phyloP scores from a whole-genome alignment of 2,329 filamentous ascomycete species.

The Exutisphaerella laricina region DNA sequence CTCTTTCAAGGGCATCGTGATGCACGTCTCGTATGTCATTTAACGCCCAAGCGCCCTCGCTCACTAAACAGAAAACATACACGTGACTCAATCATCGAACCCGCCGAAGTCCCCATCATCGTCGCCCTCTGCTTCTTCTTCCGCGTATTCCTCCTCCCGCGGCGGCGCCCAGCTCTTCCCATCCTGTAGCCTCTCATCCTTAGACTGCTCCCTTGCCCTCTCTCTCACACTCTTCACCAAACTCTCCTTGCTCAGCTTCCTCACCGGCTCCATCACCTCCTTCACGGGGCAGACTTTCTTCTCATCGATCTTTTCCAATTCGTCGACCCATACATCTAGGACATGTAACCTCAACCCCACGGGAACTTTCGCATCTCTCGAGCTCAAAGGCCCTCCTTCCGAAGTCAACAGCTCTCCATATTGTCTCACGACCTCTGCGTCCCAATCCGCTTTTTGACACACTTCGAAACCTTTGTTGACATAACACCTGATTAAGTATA shows the following conservation, averaged over 20 bases:
- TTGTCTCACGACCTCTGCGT: slow-evolving; percentile 35
- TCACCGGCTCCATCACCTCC: slow-evolving; percentile 51
- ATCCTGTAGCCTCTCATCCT: slow-evolving; percentile 68
- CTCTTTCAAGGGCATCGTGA: background rate
- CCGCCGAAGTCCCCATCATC: slow-evolving; percentile 48
- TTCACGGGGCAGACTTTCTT: slow-evolving; percentile 40
- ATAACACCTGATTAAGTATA: slow-evolving; percentile 75
- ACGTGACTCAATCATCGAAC: slow-evolving; percentile 56
- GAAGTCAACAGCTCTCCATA: slow-evolving; percentile 46
- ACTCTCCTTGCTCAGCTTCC: slow-evolving; percentile 51
- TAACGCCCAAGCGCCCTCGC: slow-evolving; percentile 2
- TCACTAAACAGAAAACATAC: background rate
- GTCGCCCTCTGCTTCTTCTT: slow-evolving; percentile 43
- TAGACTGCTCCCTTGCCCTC: slow-evolving; percentile 63
- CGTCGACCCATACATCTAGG: slow-evolving; percentile 86
- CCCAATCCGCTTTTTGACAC: slow-evolving; percentile 33
- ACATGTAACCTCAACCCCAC: slow-evolving; percentile 83
- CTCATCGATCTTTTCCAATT: slow-evolving; percentile 65
- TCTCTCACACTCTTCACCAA: slow-evolving; percentile 66
- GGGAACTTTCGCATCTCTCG: slow-evolving; percentile 56
- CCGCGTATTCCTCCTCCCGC: slow-evolving; percentile 34
- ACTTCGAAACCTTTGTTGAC: slow-evolving; percentile 62
- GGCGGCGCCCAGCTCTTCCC: slow-evolving; percentile 36
- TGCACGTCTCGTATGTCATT: no score
- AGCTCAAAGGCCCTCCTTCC: slow-evolving; percentile 39